Base-by-base conservation (phyloP, 441 rosid genomes). In the Syzygium malaccense region DNA sequence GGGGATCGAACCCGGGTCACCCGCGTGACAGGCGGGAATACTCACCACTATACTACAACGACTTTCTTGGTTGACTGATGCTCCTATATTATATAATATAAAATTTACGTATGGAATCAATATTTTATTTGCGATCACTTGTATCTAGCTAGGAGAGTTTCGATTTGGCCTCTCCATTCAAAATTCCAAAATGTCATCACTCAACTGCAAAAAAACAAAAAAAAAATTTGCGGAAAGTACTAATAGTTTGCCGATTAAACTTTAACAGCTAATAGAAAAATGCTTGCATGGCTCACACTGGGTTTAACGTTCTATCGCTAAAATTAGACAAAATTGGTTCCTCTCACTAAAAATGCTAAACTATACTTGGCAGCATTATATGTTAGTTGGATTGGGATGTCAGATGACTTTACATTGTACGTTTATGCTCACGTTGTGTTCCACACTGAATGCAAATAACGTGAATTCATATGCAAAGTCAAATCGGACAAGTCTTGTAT, bases 1-100 rank as follows among this genome's bases (percentile, higher is more conserved):
- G 87, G 87, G 87, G 87, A 86, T 86, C 87, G 87, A 86, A 86
- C 87, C 87, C 87, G 87, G 87, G 87, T 86, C 87, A 86, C 87
- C 87, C 87, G 87, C 87, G 87, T 86, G 87, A 86, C 87, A 86
- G 87, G 87, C 87, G 87, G 87, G 87, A 62, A 86, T 86, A 86
- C 87, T 86, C 0, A 86, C 87, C 87, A 86, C 87, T 86, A 86
- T 86, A 86, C 87, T 86, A 86, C 87, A 86, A 86, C 80, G 87
- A 86, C 87, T 0, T 37, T 75, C 3, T 23, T 12, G 30, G 2
- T 0, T 0, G 2, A 2, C 2, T 12, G 7, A 1, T 58, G 55
- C 18, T 14, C 55, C 55, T 18, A 0, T 49, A 49, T 49, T 49
- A 10, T 10, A 10, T 12, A 49, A 49, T 49, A 11, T 49, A 45